A percentile compares a stretch with the other conserved stretches of the same genome.
Evolutionary conservation across 2,329 filamentous ascomycete genomes (phyloP).

Genomic region (Ophiocordyceps robertsii): DNA sequence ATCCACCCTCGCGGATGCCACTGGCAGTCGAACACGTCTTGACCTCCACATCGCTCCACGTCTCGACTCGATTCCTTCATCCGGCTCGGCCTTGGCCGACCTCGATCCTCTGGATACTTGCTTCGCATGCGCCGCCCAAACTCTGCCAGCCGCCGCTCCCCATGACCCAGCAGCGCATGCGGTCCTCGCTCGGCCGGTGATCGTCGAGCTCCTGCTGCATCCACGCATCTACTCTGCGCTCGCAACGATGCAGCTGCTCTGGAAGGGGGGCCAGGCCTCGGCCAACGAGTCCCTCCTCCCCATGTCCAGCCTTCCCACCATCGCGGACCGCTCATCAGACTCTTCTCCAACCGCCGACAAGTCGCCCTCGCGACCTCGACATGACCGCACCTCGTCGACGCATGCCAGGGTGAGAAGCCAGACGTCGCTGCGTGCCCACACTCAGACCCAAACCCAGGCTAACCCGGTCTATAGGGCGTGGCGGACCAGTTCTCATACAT

Average conservation of each 20-base stretch:
- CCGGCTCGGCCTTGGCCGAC: neutral
- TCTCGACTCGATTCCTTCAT: constrained; percentile 1
- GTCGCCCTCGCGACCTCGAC: constrained; percentile 16
- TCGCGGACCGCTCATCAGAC: constrained; percentile 14
- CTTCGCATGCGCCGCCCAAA: neutral
- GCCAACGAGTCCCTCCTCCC: constrained; percentile 19
- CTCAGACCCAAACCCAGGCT: neutral
- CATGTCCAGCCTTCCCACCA: constrained; percentile 18
- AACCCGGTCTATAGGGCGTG: constrained; percentile 24
- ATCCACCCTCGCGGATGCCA: too few relatives aligned
- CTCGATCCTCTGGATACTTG: neutral
- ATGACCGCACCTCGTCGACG: constrained; percentile 37
- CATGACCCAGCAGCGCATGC: constrained; percentile 11
- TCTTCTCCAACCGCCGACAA: constrained; percentile 11
- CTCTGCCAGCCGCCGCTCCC: constrained; percentile 2
- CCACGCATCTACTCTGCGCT: constrained; percentile 7
- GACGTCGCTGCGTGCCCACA: neutral
- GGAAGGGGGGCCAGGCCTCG: constrained; percentile 18
- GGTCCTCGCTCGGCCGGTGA: constrained; percentile 5
- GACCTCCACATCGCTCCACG: too few relatives aligned
- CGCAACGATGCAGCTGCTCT: constrained; percentile 23
- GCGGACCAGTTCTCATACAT: constrained; percentile 53
- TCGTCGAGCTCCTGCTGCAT: constrained; percentile 6
- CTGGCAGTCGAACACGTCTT: too few relatives aligned
- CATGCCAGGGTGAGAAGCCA: constrained; percentile 34